Evolutionary conservation across 345 rosid species (phyloP).

Genomic region (Rhodamnia argentea): DNA sequence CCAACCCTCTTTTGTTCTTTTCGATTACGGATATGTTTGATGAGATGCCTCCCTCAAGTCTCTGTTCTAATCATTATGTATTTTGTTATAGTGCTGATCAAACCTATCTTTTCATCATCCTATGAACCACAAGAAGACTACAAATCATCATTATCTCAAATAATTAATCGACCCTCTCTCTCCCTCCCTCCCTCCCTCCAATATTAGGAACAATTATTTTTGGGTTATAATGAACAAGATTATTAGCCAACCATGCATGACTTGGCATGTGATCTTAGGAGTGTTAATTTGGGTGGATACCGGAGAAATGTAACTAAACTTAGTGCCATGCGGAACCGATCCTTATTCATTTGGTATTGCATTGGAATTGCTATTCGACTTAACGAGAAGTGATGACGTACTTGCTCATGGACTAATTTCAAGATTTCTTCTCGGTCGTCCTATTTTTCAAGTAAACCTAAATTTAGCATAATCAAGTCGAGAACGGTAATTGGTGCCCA

Average conservation of each 20-base stretch:
- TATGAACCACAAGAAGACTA: neutral
- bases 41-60: neutral
- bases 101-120: neutral
- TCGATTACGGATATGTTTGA: neutral
- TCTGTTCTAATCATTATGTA: neutral
- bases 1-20: neutral
- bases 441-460: neutral
- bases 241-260: neutral
- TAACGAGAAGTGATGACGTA: rapidly evolving
- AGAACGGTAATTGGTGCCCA: neutral
- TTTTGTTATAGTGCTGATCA: neutral
- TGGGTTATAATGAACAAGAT: neutral
- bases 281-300: neutral
- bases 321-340: neutral
- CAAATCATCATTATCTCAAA: neutral
- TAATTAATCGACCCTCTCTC: neutral
- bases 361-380: neutral
- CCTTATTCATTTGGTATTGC: neutral
- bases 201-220: neutral
- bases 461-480: neutral
- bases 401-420: neutral
- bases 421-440: neutral
- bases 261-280: neutral
- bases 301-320: neutral
- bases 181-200: neutral